Evolutionary conservation across 768 basidiomycete genomes (phyloP), one percentile per base, ranked within the genome.

Genomic region (Pisolithus microcarpus): DNA sequence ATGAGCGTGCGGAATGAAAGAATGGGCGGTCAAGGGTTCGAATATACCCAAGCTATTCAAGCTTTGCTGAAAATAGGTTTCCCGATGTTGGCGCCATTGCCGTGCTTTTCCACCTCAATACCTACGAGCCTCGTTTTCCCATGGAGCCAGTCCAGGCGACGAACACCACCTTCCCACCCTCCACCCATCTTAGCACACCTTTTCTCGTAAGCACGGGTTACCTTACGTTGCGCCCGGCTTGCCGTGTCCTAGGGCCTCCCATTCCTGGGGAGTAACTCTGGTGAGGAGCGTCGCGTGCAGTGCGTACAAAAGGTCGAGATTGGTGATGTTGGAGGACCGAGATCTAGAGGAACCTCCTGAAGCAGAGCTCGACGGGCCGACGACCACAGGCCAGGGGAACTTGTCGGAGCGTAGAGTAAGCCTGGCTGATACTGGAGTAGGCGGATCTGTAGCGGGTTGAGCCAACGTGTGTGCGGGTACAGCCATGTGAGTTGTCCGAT

Each of bases 111-210:
- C 52, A 82, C 72, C 58, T 84, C 81, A 53, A 86, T 72, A 23
- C 84, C 84, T 30, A 80, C 70, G 36, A 86, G 61, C 43, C 71
- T 67, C 30, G 79, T 82, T 60, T 81, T 84, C 30, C 76, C 73
- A 18, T 79, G 79, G 42, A 86, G 69, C 75, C 79, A 85, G 66
- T 86, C 84, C 13, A 85, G 63, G 46, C 84, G 69, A 43, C 81
- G 74, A 26, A 87, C 80, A n/a, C 84, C 84, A 18, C 74, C 73
- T 24, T 83, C 81, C 82, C 82, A 84, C 11, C 80, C 82, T 2
- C 78, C 82, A 24, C 81, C 82, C 82, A 77, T 73, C 56, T 71
- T 73, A 50, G 70, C 67, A 52, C 84, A 86, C 30, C 85, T 70
- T 54, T 74, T 73, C 62, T 85, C 79, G 57, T 85, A 86, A 31